Evolutionary conservation across 257 asterid species (phyloP), one percentile per base, ranked within the genome.

Genomic region (Agastache rugosa): DNA sequence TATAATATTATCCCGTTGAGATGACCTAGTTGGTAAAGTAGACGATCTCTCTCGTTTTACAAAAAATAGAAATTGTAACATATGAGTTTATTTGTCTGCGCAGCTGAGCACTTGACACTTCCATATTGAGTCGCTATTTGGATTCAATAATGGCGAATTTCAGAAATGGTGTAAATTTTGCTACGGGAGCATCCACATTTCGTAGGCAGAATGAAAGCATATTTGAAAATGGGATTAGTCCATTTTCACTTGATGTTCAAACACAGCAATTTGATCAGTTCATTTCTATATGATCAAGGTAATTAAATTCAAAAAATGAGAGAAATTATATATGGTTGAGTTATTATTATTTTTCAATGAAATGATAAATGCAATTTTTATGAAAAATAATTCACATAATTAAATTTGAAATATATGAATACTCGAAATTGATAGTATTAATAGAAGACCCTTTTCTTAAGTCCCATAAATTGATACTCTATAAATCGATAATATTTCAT

Each of bases 161-260:
- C 67, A 59, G 87, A 63, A 88, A 87, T 27, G 90, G 92, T 44
- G 89, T 84, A 4, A 84, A 87, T 61, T 87, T 87, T 34, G 89
- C 91, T 1, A 63, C 85, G 1, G 86, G 83, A 10, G 89, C 83
- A 72, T 78, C 91, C 35, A 81, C 89, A 25, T 61, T 76, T 65
- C 58, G 79, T 1, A 63, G 82, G 72, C 84, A 68, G 23, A 77
- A 87, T 45, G 83, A 75, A 27, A 67, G 83, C n/a, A 62, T 79
- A 20, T 80, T 76, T 54, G 82, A 72, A 22, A 78, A 48, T 14
- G 87, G 86, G 39, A 66, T 77, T 12, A 81, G 88, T 44, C 89
- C 91, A 39, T 85, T 87, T 44, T 73, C 83, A 14, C 85, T 85
- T 27, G 92, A 85, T 34, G 72, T 85, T 56, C 92, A 87, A 71